Evolutionary conservation across 306 rosid genomes (phyloP).

Genomic region (apple (Malus domestica)): ASM211411v1 NC_041791.1:35889501-35890000

Average conservation of each 20-base stretch:
- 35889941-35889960: constrained; percentile 79
- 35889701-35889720: neutral
- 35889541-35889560: neutral
- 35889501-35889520: neutral
- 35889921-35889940: constrained; percentile 57
- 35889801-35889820: constrained; percentile 58
- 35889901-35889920: constrained; percentile 83
- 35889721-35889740: neutral
- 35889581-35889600: neutral
- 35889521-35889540: neutral
- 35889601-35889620: neutral
- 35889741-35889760: neutral
- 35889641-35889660: neutral
- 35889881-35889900: constrained; percentile 96
- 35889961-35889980: constrained; percentile 65
- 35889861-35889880: constrained; percentile 76
- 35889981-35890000: constrained; percentile 98
- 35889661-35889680: neutral
- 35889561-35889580: neutral
- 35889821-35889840: constrained; percentile 82
- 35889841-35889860: constrained; percentile 95
- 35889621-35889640: neutral
- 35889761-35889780: neutral
- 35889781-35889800: neutral
- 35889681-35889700: neutral